Evolutionary conservation across 495 filamentous ascomycete species (phyloP).

Genomic region (Oidiodendron maius): DNA sequence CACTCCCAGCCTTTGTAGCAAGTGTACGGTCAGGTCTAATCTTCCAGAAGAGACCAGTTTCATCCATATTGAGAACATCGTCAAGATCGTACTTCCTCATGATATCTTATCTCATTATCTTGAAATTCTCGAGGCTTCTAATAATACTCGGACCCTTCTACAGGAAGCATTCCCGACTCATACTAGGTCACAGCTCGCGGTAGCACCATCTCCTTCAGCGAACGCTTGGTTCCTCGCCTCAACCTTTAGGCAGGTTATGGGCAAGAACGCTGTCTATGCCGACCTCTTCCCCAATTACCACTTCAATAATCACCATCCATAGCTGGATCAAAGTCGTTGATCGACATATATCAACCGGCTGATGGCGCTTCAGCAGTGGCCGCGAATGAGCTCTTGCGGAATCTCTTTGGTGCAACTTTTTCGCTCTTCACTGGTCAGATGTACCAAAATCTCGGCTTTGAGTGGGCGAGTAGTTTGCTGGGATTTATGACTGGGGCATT

Average conservation of each 20-base stretch:
- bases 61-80: conserved; percentile 29
- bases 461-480: conserved; percentile 53
- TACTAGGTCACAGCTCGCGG: too few species aligned
- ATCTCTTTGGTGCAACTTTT: conserved; percentile 75
- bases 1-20: conserved; percentile 6
- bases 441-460: not conserved
- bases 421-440: conserved; percentile 55
- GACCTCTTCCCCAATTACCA: too few species aligned
- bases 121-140: not conserved
- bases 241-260: too few species aligned
- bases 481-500: conserved; percentile 52
- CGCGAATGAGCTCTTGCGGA: conserved; percentile 63
- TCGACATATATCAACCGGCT: conserved; percentile 15
- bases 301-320: too few species aligned
- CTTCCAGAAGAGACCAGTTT: conserved; percentile 26
- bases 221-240: too few species aligned
- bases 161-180: too few species aligned
- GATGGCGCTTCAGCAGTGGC: conserved; percentile 73
- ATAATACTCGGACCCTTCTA: too few species aligned
- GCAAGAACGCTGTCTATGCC: too few species aligned
- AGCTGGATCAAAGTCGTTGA: conserved; percentile 12
- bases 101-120: conserved; percentile 8
- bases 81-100: conserved; percentile 17
- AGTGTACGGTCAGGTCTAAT: conserved; percentile 21
- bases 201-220: too few species aligned